phyloP scores from a whole-genome alignment of 2,329 filamentous ascomycete species.

The Pyricularia sp. region DNA sequence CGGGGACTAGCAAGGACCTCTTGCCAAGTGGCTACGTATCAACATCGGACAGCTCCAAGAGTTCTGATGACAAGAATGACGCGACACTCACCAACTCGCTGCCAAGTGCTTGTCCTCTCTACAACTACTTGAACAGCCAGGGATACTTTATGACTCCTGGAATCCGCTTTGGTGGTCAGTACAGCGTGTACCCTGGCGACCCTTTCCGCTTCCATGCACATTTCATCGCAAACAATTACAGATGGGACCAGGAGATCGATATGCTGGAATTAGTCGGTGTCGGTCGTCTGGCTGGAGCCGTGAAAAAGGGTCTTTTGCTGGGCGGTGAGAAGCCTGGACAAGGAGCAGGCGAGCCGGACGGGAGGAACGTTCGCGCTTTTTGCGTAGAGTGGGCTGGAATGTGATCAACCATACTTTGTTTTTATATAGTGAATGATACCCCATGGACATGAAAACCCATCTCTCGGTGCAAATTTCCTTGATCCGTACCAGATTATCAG shows the following conservation, averaged over 20 bases:
- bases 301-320: conserved; percentile 90
- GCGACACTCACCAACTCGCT: conserved; percentile 19
- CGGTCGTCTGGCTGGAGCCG: conserved; percentile 78
- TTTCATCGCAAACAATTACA: conserved; percentile 71
- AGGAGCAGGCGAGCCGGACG: background rate
- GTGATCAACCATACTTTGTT: conserved; percentile 28
- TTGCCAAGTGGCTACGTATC: conserved; percentile 8
- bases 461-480: background rate
- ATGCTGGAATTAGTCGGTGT: conserved; percentile 77
- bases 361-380: conserved; percentile 49
- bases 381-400: conserved; percentile 91
- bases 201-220: conserved; percentile 91
- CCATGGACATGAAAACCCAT: background rate
- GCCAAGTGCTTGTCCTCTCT: conserved; percentile 55
- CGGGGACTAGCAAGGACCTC: conserved; percentile 23
- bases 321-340: conserved; percentile 45
- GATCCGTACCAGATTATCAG: background rate
- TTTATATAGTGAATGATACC: background rate
- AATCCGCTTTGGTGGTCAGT: conserved; percentile 85
- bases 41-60: background rate
- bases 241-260: conserved; percentile 79
- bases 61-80: conserved; percentile 4
- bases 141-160: conserved; percentile 87
- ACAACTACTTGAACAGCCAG: conserved; percentile 61
- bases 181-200: conserved; percentile 90